Conservation (phyloP, 495 filamentous ascomycete genomes). For the Neurospora tetraspora region DNA sequence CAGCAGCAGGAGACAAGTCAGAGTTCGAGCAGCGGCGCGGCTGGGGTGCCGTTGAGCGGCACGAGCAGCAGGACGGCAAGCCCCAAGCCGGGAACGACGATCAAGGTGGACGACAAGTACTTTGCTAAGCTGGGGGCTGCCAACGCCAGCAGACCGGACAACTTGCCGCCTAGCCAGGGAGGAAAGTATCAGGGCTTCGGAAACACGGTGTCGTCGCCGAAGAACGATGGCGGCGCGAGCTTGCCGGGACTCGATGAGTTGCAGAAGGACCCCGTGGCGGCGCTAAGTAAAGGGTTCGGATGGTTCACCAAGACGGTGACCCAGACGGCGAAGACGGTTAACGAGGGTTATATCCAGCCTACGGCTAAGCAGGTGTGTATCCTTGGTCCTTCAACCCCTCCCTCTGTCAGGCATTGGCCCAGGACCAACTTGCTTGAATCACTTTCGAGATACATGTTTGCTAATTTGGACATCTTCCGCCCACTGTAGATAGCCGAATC, state of each 20-base stretch:
- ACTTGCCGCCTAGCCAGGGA: slow-evolving; percentile 75
- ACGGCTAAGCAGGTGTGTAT: slow-evolving; percentile 68
- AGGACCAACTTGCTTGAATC: background rate
- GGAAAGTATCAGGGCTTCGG: slow-evolving; percentile 92
- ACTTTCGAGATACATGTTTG: background rate
- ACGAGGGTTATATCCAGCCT: slow-evolving; percentile 82
- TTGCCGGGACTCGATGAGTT: slow-evolving; percentile 69
- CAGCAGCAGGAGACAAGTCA: slow-evolving; percentile 7
- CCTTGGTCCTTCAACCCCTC: background rate
- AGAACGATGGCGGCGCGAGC: slow-evolving; percentile 26
- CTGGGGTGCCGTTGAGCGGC: slow-evolving; percentile 35
- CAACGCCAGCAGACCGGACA: slow-evolving; percentile 65
- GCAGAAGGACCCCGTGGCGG: slow-evolving; percentile 81
- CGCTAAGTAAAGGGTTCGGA: slow-evolving; percentile 83
- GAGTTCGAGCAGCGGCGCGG: slow-evolving; percentile 28
- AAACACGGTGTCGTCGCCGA: slow-evolving; percentile 45
- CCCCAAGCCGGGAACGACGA: slow-evolving; percentile 42
- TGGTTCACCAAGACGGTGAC: slow-evolving; percentile 83
- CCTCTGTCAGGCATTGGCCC: background rate
- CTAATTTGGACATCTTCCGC: background rate
- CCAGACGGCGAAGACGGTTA: slow-evolving; percentile 79
- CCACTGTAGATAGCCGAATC: slow-evolving; percentile 60
- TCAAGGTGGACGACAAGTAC: slow-evolving; percentile 70
- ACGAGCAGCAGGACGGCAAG: slow-evolving; percentile 56
- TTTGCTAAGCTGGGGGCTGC: slow-evolving; percentile 73